These are phyloP conservation scores for Blastobotrys mokoenaii DNA, from an alignment of 805 yeast genomes.

Conservation along the genomic window DNA sequence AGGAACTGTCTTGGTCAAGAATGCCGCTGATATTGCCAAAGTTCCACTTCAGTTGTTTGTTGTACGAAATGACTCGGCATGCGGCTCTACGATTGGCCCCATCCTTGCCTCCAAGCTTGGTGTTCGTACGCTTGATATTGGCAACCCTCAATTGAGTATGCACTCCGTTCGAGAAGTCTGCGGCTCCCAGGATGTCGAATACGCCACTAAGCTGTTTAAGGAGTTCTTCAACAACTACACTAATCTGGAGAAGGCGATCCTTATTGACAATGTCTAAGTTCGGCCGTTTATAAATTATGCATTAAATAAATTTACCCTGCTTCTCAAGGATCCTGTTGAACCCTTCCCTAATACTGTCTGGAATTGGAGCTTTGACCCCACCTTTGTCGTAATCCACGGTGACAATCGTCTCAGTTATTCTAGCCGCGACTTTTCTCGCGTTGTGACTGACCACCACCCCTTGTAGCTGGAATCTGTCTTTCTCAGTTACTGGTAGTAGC, in stretches of 20 bases:
- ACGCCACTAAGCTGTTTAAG: conserved; percentile 52
- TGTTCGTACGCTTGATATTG: conserved; percentile 77
- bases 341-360: conserved; percentile 15
- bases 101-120: conserved; percentile 83
- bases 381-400: conserved; percentile 25
- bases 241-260: conserved; percentile 14
- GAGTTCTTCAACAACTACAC: conserved; percentile 42
- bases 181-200: conserved; percentile 63
- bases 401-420: conserved; percentile 25
- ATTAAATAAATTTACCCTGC: conserved; percentile 1
- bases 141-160: conserved; percentile 90
- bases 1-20: conserved; percentile 71
- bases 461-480: conserved; percentile 22
- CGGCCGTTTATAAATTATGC: too few species aligned
- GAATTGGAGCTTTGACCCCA: conserved; percentile 25
- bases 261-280: conserved; percentile 10
- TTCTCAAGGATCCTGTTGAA: conserved; percentile 13
- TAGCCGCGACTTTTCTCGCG: conserved; percentile 26
- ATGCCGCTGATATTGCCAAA: conserved; percentile 54
- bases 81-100: conserved; percentile 97
- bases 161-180: conserved; percentile 91
- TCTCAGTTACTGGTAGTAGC: conserved; percentile 17
- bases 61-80: conserved; percentile 86
- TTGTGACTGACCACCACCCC: conserved; percentile 26
- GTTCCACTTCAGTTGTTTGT: conserved; percentile 90